These are phyloP conservation scores for Glutinoglossum americanum DNA, from an alignment of 495 filamentous ascomycete genomes.

Conservation along the genomic window DNA sequence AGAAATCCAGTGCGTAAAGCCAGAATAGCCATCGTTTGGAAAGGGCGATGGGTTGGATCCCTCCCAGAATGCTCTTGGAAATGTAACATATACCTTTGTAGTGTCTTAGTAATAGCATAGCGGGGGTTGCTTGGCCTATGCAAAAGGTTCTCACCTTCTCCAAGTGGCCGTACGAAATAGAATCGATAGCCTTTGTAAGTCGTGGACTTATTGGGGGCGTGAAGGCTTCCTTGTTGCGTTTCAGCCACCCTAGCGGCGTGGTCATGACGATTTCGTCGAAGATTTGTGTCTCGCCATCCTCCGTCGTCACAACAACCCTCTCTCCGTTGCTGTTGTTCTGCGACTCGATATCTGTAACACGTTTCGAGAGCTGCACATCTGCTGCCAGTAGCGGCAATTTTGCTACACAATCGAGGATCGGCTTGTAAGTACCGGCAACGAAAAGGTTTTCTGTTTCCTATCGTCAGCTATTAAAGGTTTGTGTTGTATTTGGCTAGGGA, in stretches of 20 bases:
- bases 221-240: constrained; percentile 51
- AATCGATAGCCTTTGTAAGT: constrained; percentile 47
- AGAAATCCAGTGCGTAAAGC: constrained; percentile 46
- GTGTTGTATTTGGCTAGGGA: background rate
- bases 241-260: constrained; percentile 72
- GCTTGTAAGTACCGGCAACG: constrained; percentile 65
- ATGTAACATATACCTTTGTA: constrained; percentile 56
- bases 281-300: constrained; percentile 24
- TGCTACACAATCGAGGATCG: constrained; percentile 48
- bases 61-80: constrained; percentile 51
- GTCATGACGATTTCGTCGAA: constrained; percentile 84
- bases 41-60: background rate
- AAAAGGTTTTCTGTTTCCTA: constrained; percentile 54
- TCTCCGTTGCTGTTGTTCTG: constrained; percentile 12
- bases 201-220: constrained; percentile 42
- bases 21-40: background rate
- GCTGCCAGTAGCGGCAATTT: constrained; percentile 37
- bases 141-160: constrained; percentile 40
- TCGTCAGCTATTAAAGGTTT: background rate
- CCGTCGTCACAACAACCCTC: constrained; percentile 31
- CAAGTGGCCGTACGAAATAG: constrained; percentile 66
- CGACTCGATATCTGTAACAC: constrained; percentile 28
- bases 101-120: background rate
- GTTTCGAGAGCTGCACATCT: constrained; percentile 36
- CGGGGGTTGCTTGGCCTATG: background rate